Base-by-base conservation (phyloP, 345 rosid species). In the Streptanthus diversifolius region DNA sequence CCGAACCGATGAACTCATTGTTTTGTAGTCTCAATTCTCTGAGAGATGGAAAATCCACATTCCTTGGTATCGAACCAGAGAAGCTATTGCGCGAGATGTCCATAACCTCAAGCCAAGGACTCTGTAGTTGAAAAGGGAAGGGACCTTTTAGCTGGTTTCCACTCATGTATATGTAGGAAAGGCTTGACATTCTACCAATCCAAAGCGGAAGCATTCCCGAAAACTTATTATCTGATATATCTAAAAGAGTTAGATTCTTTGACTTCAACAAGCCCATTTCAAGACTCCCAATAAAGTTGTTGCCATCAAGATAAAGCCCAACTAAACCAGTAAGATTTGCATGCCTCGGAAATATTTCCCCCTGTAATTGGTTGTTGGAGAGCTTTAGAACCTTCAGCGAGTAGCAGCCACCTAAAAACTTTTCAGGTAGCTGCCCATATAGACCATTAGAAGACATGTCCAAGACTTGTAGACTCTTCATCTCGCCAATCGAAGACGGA, bases 1-100 rank as follows among this genome's bases (percentile, higher is more conserved):
- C 58, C 73, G 51, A 80, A 72, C 79, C 89, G 79, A 49, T 43
- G 80, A 75, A 80, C 81, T 73, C 68, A 79, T 83, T 75, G 60
- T n/a, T 63, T 1, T 63, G 76, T 15, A 72, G 54, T 32, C 63
- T 63, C 17, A 72, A 15, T 1, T 41, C 47, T 41, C 27, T 29
- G 1, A 72, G 45, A 37, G 19, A 30, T 36, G 72, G 51, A 84
- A 82, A 76, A 81, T 80, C 58, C 80, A 85, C 79, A 83, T 86
- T 27, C 82, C 84, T 74, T 85, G 92, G 92, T 57, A 88, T 70
- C 13, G 73, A 74, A 27, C 90, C 92, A 41, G 80, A 81, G 37
- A 88, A 74, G 65, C 40, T 73, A 79, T 90, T 90, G 60, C 79
- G 83, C 69, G 88, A 73, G 77, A 90, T 68, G 57, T 83, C 82